These are phyloP conservation scores for Hapsidospora chrysogenum DNA, from an alignment of 495 filamentous ascomycete genomes.

Conservation along the genomic window DNA sequence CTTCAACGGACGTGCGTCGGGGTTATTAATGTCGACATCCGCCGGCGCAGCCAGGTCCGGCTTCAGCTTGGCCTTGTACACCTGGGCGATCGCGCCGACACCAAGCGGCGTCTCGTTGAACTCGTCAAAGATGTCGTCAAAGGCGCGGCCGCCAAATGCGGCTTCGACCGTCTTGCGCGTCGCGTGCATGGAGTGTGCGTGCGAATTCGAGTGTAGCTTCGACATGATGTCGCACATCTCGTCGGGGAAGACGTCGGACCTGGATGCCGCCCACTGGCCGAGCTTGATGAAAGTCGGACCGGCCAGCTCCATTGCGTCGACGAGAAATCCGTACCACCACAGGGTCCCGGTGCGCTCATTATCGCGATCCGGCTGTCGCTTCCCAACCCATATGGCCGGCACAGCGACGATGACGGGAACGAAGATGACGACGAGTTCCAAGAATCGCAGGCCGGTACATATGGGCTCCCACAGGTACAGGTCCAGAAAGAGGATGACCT, in stretches of 20 bases:
- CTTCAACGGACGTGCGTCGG: slow-evolving; percentile 27
- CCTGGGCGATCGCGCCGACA: slow-evolving; percentile 93
- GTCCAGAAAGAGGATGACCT: slow-evolving; percentile 46
- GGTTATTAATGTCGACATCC: slow-evolving; percentile 34
- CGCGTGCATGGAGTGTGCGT: slow-evolving; percentile 67
- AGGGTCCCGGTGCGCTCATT: slow-evolving; percentile 63
- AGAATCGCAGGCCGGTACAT: slow-evolving; percentile 70
- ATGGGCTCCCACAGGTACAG: slow-evolving; percentile 70
- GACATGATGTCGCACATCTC: slow-evolving; percentile 91
- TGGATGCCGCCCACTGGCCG: slow-evolving; percentile 96
- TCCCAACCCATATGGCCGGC: slow-evolving; percentile 68
- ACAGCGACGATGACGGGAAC: slow-evolving; percentile 70
- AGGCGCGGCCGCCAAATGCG: slow-evolving; percentile 64
- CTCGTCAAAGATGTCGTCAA: slow-evolving; percentile 92
- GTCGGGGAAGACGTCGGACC: slow-evolving; percentile 92
- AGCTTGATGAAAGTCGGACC: slow-evolving; percentile 99
- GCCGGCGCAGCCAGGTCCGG: slow-evolving; percentile 50
- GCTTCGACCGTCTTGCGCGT: slow-evolving; percentile 64
- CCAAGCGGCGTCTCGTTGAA: slow-evolving; percentile 84
- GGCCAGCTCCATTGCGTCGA: slow-evolving; percentile 79
- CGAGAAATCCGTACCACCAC: slow-evolving; percentile 91
- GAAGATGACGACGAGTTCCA: slow-evolving; percentile 77
- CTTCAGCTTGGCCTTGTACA: slow-evolving; percentile 90
- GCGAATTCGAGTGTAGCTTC: slow-evolving; percentile 83
- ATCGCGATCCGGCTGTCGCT: slow-evolving; percentile 35